Evolutionary conservation across 2,329 filamentous ascomycete species (phyloP), one percentile per base, ranked within the genome.

Genomic region (Didymella arachidicola): DNA sequence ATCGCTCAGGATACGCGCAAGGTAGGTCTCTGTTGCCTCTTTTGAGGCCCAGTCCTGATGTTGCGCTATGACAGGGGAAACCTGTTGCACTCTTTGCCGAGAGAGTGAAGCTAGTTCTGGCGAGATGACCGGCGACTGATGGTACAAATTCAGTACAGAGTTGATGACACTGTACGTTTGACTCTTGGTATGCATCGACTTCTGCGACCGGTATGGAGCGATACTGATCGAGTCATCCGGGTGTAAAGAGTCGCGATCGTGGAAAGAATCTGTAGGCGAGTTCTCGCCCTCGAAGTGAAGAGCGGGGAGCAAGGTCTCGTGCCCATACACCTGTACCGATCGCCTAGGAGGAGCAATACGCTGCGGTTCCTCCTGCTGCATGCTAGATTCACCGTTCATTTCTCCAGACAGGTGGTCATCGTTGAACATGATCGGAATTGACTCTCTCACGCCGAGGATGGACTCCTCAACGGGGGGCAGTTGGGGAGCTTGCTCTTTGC

Each of bases 351-450:
- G 64, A 7, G 61, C 60, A 6, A 63, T 46, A 26, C 60, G 59
- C 29, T 61, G 56, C 7, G 59, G 49, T 18, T 60, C 59, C 54
- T 64, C 62, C 11, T 57, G 64, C n/a, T 46, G 56, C 22, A 32
- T 27, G 6, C 12, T 25, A 6, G 42, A n/a, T 14, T 26, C 26
- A n/a, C 38, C 51, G n/a, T 59, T 54, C 3, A 18, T 5, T n/a
- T 34, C 56, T 10, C 61, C 45, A 25, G 58, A 18, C 16, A 63
- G 39, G 36, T 60, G 59, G 1, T 82, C 80, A 29, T 75, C 71
- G 25, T 80, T 76, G 39, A 86, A 76, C 79, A 86, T 82, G 45
- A 86, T 84, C 41, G 83, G 81, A 53, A 86, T 83, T 4, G 84
- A 85, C 61, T 84, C 83, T 57, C 79, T 77, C 51, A 85, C 81